Evolutionary conservation across 2,329 filamentous ascomycete genomes (phyloP), one percentile per base, ranked within the genome.

Genomic region (Drechslerella coelobrocha): DNA sequence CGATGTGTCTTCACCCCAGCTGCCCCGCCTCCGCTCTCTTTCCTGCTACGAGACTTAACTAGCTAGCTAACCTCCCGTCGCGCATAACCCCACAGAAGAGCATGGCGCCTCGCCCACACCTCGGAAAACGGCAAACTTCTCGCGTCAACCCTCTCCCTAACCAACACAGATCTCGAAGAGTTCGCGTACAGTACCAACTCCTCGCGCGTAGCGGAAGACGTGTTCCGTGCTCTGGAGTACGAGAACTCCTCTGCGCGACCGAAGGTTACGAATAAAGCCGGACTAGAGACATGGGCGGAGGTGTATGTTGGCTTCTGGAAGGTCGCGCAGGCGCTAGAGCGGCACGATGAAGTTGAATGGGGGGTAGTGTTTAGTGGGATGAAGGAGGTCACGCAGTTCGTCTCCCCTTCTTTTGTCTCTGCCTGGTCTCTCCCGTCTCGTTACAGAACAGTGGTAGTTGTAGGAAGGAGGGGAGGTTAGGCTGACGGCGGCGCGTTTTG

Each of bases 231-330:
- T 23, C 59, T 71, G 2, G 66, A 71, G 48, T 72, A 73, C 53
- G 74, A 76, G 4, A 71, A 72, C 10, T 72, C 73, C 14, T 47
- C 61, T 2, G 52, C 60, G 9, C 61, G 74, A n/a, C 63, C 72
- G 3, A 72, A 73, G 23, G 72, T 69, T 19, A 62, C 66, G 10
- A 73, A 68, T 39, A 59, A 73, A 29, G 72, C 72, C 41, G 74
- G 73, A 1, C 52, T 68, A 26, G 56, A 84, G 65, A 88, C 88
- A n/a, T 99, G 94, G 94, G 83, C 88, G 0, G 92, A 96, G 39
- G 87, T 97, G 27, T 96, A 92, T 77, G 82, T 84, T 34, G 83
- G 86, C 19, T 96, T 92, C 77, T 97, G 92, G 91, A 91, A 89
- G 75, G 90, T 76, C 29, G 73, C 75, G 31, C 72, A 73, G 61